Base-by-base conservation (phyloP, 106 monocot species). In the Agapanthus africanus region DNA sequence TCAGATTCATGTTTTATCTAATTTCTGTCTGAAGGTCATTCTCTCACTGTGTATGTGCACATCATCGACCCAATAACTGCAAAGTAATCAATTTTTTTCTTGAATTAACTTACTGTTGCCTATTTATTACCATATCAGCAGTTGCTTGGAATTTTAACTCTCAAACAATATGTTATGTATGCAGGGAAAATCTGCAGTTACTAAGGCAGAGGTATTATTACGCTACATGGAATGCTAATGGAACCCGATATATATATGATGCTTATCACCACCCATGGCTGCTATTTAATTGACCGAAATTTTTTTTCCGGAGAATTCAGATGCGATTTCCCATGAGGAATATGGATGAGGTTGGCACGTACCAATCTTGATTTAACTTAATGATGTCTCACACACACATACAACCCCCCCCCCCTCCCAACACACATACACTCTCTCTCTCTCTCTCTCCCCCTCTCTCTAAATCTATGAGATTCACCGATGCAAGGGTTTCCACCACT, bases 141-240 rank as follows among this genome's bases (percentile, higher is more conserved):
- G 46, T 47, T n/a, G 19, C 6, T 19, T 47, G 2, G 9, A 44
- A 47, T 47, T 47, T 39, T 9, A 8, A 15, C 44, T 25, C 34
- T 42, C 40, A n/a, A n/a, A 26, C 19, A 38, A 32, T 18, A 36
- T 40, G 15, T 25, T 32, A 2, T 61, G 15, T 60, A 21, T 85
- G 36, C 80, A 97, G 95, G 68, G 95, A 97, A 2, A 97, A 97
- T 74, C 80, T 97, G 40, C 95, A 97, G 69, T 68, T 97, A 38
- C 70, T 97, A 32, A 91, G 91, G 50, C 91, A 91, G 32, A 79
- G 95, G 22, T 97, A 97, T 47, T 97, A 97, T 68, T 97, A 89
- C 80, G 86, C 95, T 63, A 97, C 95, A 27, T 97, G 95, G 95
- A 97, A 97, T 75, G 95, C 95, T 63, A 91, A 97, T 82, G 95